phyloP scores from a whole-genome alignment of 2,329 filamentous ascomycete genomes.

The Talaromyces marneffei region DNA sequence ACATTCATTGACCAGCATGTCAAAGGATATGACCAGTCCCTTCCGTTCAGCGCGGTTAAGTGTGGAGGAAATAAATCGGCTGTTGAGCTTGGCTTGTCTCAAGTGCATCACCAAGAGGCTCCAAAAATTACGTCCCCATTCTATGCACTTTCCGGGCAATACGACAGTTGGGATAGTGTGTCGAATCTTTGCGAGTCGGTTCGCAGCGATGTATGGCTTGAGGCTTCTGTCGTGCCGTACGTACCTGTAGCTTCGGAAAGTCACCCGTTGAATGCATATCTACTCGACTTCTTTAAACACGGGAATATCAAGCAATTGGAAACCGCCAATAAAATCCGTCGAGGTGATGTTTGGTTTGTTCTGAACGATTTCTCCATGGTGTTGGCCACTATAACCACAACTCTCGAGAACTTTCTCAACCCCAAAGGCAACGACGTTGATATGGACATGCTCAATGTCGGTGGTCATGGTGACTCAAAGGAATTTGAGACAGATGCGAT shows the following conservation, averaged over 20 bases:
- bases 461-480: background rate
- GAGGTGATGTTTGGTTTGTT: slow-evolving; percentile 44
- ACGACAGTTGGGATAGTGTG: slow-evolving; percentile 58
- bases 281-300: slow-evolving; percentile 73
- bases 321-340: slow-evolving; percentile 60
- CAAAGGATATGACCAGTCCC: slow-evolving; percentile 44
- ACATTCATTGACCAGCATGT: slow-evolving; percentile 65
- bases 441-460: background rate
- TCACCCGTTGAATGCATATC: slow-evolving; percentile 36
- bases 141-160: slow-evolving; percentile 63
- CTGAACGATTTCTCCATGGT: slow-evolving; percentile 8
- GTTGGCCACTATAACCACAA: background rate
- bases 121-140: slow-evolving; percentile 54
- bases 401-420: background rate
- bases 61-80: background rate
- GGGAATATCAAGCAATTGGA: slow-evolving; percentile 58
- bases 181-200: slow-evolving; percentile 61
- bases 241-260: slow-evolving; percentile 57
- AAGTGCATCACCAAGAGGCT: slow-evolving; percentile 19
- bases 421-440: background rate
- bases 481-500: background rate
- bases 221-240: slow-evolving; percentile 66
- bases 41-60: slow-evolving; percentile 53
- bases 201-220: slow-evolving; percentile 65
- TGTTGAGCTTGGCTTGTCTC: background rate